Conservation (phyloP, 2,329 filamentous ascomycete genomes). For the Coleophoma crateriformis region DNA sequence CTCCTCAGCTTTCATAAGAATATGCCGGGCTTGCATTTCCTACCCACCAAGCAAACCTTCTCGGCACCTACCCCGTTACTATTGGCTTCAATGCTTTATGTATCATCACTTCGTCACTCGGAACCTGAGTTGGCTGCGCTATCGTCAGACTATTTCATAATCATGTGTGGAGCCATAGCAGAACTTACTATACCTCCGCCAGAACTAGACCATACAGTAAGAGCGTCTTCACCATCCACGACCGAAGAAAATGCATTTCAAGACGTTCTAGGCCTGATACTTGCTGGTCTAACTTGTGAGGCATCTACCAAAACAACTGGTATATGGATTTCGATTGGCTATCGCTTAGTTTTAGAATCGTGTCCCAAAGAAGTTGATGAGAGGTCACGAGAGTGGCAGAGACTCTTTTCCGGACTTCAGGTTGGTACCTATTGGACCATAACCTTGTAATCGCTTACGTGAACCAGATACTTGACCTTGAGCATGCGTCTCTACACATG, state of each 20-base stretch:
- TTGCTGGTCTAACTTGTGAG: constrained; percentile 35
- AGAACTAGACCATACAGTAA: constrained; percentile 18
- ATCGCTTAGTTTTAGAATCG: constrained; percentile 34
- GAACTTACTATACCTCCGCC: constrained; percentile 31
- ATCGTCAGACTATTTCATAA: constrained; percentile 32
- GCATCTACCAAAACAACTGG: constrained; percentile 36
- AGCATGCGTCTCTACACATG: constrained; percentile 37
- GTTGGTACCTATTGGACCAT: constrained; percentile 2
- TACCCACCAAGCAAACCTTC: constrained; percentile 36
- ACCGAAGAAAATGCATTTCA: constrained; percentile 35
- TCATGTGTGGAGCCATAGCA: constrained; percentile 33
- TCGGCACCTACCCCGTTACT: constrained; percentile 36
- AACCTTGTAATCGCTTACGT: neutral
- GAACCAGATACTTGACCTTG: constrained; percentile 34
- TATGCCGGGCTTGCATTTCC: constrained; percentile 38
- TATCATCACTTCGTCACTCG: constrained; percentile 29
- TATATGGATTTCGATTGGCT: constrained; percentile 37
- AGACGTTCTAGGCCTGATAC: constrained; percentile 34
- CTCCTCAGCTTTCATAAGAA: constrained; percentile 34
- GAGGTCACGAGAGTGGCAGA: constrained; percentile 33
- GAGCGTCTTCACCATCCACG: constrained; percentile 10
- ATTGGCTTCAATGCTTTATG: constrained; percentile 37
- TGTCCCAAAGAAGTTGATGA: constrained; percentile 33
- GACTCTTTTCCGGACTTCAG: constrained; percentile 30
- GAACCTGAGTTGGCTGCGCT: constrained; percentile 27